These are phyloP conservation scores for Leishmania amazonensis DNA, from an alignment of 208 protist species.

Conservation along the genomic window DNA sequence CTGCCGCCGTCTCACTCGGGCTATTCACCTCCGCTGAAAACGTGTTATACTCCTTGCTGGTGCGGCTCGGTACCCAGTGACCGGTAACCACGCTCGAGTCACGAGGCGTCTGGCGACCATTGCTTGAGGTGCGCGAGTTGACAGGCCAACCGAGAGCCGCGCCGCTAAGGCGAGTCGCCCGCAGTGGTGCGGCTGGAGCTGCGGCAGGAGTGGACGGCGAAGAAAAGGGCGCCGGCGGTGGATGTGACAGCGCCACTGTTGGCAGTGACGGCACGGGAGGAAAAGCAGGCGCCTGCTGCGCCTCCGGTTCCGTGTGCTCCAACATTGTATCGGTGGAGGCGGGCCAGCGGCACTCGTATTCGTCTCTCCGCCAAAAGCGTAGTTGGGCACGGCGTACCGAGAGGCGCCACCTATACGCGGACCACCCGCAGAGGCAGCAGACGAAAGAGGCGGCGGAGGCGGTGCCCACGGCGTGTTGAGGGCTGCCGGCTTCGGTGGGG, in stretches of 20 bases:
- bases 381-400: slow-evolving; percentile 22
- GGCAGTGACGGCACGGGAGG: neutral
- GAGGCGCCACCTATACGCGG: neutral
- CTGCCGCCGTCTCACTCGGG: neutral
- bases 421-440: too few species aligned
- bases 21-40: neutral
- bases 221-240: neutral
- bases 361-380: neutral
- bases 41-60: neutral
- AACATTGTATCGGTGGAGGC: neutral
- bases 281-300: neutral
- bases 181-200: neutral
- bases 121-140: slow-evolving; percentile 28
- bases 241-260: neutral
- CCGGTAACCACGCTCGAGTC: neutral
- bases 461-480: slow-evolving; percentile 1
- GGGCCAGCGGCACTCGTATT: neutral
- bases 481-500: slow-evolving; percentile 6
- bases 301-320: neutral
- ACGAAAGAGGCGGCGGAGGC: slow-evolving; percentile 6
- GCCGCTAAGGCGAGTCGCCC: slow-evolving; percentile 25
- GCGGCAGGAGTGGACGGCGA: neutral
- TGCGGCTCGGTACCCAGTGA: neutral
- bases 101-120: slow-evolving; percentile 9
- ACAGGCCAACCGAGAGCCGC: slow-evolving; percentile 1